Evolutionary conservation across 202 grass and related monocot genomes (phyloP), one percentile per base, ranked within the genome.

Genomic region (Elaeis oleifera): DNA sequence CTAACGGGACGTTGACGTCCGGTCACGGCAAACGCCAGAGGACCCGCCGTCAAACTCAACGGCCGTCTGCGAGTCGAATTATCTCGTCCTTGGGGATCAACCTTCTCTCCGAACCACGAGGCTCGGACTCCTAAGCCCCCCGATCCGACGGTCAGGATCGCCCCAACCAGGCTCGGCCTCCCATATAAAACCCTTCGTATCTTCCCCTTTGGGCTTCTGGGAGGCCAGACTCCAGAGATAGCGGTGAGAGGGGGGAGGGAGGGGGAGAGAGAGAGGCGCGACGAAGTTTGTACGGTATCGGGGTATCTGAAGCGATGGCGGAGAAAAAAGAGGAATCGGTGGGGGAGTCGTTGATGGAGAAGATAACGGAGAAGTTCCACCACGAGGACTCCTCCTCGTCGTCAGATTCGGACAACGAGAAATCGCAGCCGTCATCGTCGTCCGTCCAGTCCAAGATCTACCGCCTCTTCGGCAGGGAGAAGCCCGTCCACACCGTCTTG

Each of bases 371-470:
- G 0, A 81, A 96, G 78, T 49, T 96, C 23, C 86, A 84, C 57
- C 66, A 73, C 53, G 69, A 60, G 51, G 78, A 64, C 1, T 85
- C 83, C 9, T 91, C 90, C 19, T 87, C 75, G 2, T 79, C 86
- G 3, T 85, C 86, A 6, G 90, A 95, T 76, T 90, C 83, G 57
- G 87, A 90, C 69, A 62, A 90, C 58, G 84, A 87, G 54, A 94
- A 84, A 59, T 83, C 80, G 69, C 68, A 77, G 67, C 57, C 63
- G 22, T 54, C 71, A 4, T 76, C 80, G 28, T 77, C 69, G 20
- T 56, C 64, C 52, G 55, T 78, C 67, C 83, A 83, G 60, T 66
- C 76, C 25, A 90, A 86, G 76, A 79, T 86, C 71, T 86, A 71
- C 49, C 87, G 87, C 29, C 69, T 80, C 60, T 90, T 86, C 66